phyloP scores from a whole-genome alignment of 345 rosid species.

The Corchorus olitorius region DNA sequence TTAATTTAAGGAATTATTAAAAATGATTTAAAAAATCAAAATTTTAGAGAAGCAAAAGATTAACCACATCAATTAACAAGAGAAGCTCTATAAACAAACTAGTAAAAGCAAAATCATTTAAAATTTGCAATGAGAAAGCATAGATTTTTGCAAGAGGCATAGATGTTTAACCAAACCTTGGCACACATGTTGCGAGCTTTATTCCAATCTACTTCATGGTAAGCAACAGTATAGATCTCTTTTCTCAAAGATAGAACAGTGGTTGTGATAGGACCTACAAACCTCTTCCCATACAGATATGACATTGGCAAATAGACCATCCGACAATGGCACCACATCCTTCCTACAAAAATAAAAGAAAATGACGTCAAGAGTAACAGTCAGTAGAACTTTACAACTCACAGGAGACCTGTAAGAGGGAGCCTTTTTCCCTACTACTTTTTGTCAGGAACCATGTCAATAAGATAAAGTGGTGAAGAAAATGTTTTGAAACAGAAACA shows the following conservation, averaged over 20 bases:
- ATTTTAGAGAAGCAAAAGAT: background rate
- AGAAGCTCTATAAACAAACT: background rate
- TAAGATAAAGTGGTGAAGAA: background rate
- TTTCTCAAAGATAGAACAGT: conserved; percentile 82
- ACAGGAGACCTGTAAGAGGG: background rate
- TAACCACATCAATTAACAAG: background rate
- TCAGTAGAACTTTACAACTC: background rate
- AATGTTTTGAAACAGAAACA: background rate
- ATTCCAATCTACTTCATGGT: conserved; percentile 90
- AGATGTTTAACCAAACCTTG: conserved; percentile 52
- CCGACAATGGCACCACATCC: conserved; percentile 99
- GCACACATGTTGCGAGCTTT: conserved; percentile 84
- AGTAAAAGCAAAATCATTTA: conserved; percentile 18
- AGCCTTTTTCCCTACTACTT: background rate
- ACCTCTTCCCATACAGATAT: conserved; percentile 89
- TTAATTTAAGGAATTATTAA: background rate
- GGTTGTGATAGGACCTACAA: conserved; percentile 91
- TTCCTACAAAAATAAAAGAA: conserved; percentile 54
- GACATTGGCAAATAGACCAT: conserved; percentile 99
- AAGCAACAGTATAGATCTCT: conserved; percentile 79
- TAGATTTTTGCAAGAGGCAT: background rate
- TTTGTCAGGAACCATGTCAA: background rate
- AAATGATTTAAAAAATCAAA: conserved; percentile 4
- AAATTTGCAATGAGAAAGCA: background rate
- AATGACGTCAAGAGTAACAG: background rate